These are phyloP conservation scores for Phytophthora aleatoria DNA, from an alignment of 352 stramenopile species.

Conservation along the genomic window DNA sequence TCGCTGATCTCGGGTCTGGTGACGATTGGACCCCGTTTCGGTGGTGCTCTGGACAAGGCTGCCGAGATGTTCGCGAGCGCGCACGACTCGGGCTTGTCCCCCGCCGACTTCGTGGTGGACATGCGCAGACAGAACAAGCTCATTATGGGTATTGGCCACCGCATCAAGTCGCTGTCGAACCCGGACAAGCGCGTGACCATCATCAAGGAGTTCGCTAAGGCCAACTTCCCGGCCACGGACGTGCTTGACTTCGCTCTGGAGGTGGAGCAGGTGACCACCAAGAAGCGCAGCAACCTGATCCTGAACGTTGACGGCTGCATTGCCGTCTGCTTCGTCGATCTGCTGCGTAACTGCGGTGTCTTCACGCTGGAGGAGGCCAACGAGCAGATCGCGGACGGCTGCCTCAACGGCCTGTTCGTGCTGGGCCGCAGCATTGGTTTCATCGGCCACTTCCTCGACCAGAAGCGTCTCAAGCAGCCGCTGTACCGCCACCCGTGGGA, in stretches of 20 bases:
- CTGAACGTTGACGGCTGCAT: constrained; percentile 98
- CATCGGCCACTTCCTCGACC: constrained; percentile 96
- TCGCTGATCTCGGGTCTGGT: constrained; percentile 95
- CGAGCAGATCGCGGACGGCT: constrained; percentile 95
- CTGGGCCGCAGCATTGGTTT: constrained; percentile 89
- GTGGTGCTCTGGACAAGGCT: constrained; percentile 94
- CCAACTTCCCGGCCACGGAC: constrained; percentile 94
- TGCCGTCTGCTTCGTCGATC: constrained; percentile 96
- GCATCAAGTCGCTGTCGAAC: constrained; percentile 96
- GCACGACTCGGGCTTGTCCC: constrained; percentile 88
- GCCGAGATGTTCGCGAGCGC: constrained; percentile 93
- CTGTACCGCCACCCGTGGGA: constrained; percentile 98
- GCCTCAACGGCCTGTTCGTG: constrained; percentile 95
- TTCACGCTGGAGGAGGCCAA: constrained; percentile 93
- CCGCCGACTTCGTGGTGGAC: constrained; percentile 92
- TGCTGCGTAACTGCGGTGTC: constrained; percentile 92
- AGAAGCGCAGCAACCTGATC: constrained; percentile 98
- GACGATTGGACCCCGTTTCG: constrained; percentile 96
- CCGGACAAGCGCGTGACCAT: constrained; percentile 97
- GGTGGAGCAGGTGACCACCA: constrained; percentile 96
- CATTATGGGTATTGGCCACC: constrained; percentile 97
- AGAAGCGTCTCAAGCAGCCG: constrained; percentile 97
- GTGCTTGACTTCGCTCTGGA: constrained; percentile 96
- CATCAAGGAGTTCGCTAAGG: constrained; percentile 95
- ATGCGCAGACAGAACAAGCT: constrained; percentile 96